phyloP scores from a whole-genome alignment of 352 stramenopile genomes.

The Blastocystis hominis region DNA sequence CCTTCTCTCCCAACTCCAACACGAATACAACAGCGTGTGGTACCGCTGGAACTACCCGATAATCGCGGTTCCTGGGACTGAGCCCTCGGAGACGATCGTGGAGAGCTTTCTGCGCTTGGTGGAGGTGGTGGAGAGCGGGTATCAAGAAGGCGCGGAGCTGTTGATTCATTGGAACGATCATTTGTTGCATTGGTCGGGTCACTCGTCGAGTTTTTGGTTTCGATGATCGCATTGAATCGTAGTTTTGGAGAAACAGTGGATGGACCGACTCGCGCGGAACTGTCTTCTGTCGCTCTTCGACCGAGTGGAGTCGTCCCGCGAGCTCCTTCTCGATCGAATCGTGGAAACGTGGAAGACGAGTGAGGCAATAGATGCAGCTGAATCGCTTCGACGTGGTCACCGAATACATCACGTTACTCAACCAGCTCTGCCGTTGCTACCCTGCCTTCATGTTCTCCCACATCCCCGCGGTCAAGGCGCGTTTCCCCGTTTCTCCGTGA shows the following conservation, averaged over 20 bases:
- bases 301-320: not conserved
- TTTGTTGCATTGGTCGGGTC: not conserved
- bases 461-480: not conserved
- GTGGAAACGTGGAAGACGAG: not conserved
- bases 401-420: not conserved
- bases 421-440: not conserved
- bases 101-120: not conserved
- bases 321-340: not conserved
- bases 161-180: not conserved
- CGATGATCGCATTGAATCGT: not conserved
- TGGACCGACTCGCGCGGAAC: not conserved
- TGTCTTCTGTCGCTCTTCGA: not conserved
- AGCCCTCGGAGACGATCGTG: not conserved
- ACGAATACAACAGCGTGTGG: not conserved
- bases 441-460: slow-evolving; percentile 13
- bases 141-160: not conserved
- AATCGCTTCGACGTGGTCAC: not conserved
- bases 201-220: not conserved
- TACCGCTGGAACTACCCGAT: not conserved
- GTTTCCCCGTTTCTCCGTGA: too few relatives aligned
- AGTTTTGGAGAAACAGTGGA: not conserved
- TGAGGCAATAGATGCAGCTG: not conserved
- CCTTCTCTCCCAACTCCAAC: not conserved
- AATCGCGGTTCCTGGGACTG: not conserved
- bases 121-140: not conserved